Evolutionary conservation across 164 flowering plant species (phyloP), one percentile per base, ranked within the genome.

Genomic region (Piper betle): DNA sequence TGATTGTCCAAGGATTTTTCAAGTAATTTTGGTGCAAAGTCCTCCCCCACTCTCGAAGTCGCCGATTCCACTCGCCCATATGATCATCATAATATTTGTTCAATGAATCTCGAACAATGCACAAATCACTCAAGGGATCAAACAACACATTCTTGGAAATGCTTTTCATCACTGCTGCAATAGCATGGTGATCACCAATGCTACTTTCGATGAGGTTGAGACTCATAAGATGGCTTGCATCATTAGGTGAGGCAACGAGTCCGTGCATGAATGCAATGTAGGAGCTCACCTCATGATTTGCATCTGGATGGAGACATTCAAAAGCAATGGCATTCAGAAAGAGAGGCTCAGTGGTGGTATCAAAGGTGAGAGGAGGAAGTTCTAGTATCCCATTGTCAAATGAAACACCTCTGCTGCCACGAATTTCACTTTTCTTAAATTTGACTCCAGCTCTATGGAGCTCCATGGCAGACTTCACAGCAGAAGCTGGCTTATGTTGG

Each of bases 251-350:
- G 40, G 7, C 4, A n/a, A 58, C 37, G 17, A 58, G 39, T 17
- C 60, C 60, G 3, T 38, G 19, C 60, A 58, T 58, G 43, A 58
- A 58, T 37, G 39, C 60, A 37, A 58, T 17, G n/a, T 37, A 58
- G 17, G 60, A 17, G 13, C 16, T 58, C 40, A 58, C 40, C 39
- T 58, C 60, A 37, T n/a, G 60, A 7, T 17, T 5, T 37, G 40
- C 19, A 12, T 17, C 6, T 12, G 60, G 40, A 17, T 58, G 60
- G 1, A 58, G 60, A 8, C 60, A 15, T 42, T 58, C 60, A 38
- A 58, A 58, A 16, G 60, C 60, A n/a, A 58, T 38, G 12, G 43
- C 43, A 37, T 38, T 58, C 11, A 58, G 60, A 17, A 17, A 38
- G 60, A 38, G 19, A 12, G 60, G 20, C 42, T 58, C 60, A 9